phyloP scores from a whole-genome alignment of 345 rosid species.

The Rhodamnia argentea region DNA sequence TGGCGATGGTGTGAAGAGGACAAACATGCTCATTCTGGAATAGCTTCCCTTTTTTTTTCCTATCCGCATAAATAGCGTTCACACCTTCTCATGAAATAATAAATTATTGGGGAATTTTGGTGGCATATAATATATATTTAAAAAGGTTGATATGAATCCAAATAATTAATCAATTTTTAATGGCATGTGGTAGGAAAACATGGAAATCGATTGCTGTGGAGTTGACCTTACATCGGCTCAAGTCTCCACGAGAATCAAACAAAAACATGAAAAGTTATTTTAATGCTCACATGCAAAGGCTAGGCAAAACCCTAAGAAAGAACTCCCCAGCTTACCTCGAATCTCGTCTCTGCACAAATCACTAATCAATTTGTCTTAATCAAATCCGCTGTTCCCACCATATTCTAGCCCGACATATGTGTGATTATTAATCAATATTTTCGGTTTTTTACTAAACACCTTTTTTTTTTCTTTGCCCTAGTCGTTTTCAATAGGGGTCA shows the following conservation, averaged over 20 bases:
- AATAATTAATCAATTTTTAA: not conserved
- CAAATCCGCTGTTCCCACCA: not conserved
- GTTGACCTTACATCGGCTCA: slow-evolving; percentile 22
- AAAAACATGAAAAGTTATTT: not conserved
- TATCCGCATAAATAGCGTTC: slow-evolving; percentile 18
- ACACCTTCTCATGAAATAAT: not conserved
- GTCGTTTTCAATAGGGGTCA: not conserved
- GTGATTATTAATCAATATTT: not conserved
- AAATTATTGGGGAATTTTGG: not conserved
- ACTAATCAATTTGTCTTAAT: not conserved
- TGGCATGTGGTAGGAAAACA: not conserved
- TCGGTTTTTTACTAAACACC: not conserved
- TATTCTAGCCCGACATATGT: not conserved
- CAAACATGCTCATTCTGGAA: slow-evolving; percentile 41
- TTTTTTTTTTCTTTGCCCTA: not conserved
- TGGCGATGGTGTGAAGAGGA: slow-evolving; percentile 1
- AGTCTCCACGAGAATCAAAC: slow-evolving; percentile 8
- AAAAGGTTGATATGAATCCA: not conserved
- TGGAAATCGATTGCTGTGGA: slow-evolving; percentile 5
- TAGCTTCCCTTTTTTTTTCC: not conserved
- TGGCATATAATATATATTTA: not conserved
- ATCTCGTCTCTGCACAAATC: not conserved
- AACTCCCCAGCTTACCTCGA: slow-evolving; percentile 1
- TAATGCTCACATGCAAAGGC: slow-evolving; percentile 8
- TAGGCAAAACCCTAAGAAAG: not conserved